Evolutionary conservation across 805 yeast species (phyloP).

Genomic region (Starmerella kuoi): DNA sequence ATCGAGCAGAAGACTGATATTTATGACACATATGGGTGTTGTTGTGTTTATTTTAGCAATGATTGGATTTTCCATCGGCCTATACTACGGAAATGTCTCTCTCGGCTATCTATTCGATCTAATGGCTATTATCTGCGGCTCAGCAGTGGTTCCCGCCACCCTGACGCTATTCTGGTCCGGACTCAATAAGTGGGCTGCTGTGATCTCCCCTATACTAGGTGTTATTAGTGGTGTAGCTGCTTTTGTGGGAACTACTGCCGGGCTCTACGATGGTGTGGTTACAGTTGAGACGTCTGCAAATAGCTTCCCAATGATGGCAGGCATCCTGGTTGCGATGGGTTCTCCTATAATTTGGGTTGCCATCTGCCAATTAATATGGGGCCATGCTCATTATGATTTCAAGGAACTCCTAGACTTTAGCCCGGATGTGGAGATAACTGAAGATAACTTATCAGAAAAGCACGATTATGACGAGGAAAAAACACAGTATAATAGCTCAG

Average conservation of each 20-base stretch:
- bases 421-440: not conserved
- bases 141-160: conserved; percentile 33
- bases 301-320: conserved; percentile 77
- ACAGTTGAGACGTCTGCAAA: conserved; percentile 44
- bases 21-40: conserved; percentile 51
- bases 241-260: conserved; percentile 23
- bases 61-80: conserved; percentile 70
- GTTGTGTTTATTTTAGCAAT: conserved; percentile 43
- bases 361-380: conserved; percentile 47
- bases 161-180: conserved; percentile 46
- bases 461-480: conserved; percentile 25
- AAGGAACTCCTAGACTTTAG: not conserved
- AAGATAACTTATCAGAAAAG: not conserved
- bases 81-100: conserved; percentile 65
- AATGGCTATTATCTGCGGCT: conserved; percentile 62
- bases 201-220: conserved; percentile 11
- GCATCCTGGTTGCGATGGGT: conserved; percentile 69
- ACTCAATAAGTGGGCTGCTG: conserved; percentile 7
- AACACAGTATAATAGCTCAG: conserved; percentile 49
- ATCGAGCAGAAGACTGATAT: conserved; percentile 51
- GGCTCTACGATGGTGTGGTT: conserved; percentile 30
- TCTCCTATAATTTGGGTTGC: conserved; percentile 64
- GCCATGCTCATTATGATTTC: conserved; percentile 47
- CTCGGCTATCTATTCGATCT: conserved; percentile 75
- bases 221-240: conserved; percentile 9